phyloP scores from a whole-genome alignment of 129 eudicot genomes.

The Tagetes patula region DNA sequence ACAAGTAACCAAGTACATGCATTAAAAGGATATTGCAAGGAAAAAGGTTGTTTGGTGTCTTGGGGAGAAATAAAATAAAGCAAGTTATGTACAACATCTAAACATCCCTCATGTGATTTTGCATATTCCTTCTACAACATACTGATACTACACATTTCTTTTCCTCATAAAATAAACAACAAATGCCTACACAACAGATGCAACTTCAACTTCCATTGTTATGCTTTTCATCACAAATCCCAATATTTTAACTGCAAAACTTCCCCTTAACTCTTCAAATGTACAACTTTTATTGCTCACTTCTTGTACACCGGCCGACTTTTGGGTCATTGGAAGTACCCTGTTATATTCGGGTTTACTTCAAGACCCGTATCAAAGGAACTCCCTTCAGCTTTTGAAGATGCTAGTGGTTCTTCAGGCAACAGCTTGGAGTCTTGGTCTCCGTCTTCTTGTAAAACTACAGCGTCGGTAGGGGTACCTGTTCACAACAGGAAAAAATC shows the following conservation, averaged over 20 bases:
- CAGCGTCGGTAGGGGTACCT: constrained; percentile 23
- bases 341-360: constrained; percentile 13
- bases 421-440: constrained; percentile 19
- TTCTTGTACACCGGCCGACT: constrained; percentile 15
- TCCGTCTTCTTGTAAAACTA: constrained; percentile 20
- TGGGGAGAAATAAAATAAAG: constrained; percentile 14
- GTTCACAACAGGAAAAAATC: not conserved
- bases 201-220: constrained; percentile 35
- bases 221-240: constrained; percentile 20
- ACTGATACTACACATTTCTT: constrained; percentile 29
- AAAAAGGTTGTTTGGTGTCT: constrained; percentile 15
- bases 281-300: constrained; percentile 33
- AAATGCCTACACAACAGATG: constrained; percentile 24
- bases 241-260: constrained; percentile 37
- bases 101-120: constrained; percentile 29
- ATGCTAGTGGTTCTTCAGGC: constrained; percentile 16
- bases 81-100: constrained; percentile 33
- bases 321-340: constrained; percentile 5
- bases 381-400: constrained; percentile 21
- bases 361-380: constrained; percentile 18
- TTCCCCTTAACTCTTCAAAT: constrained; percentile 29
- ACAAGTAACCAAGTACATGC: not conserved
- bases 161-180: constrained; percentile 26
- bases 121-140: constrained; percentile 38
- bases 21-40: not conserved